Base-by-base conservation (phyloP, 2,329 filamentous ascomycete species). In the Nigrospora sphaerica region DNA sequence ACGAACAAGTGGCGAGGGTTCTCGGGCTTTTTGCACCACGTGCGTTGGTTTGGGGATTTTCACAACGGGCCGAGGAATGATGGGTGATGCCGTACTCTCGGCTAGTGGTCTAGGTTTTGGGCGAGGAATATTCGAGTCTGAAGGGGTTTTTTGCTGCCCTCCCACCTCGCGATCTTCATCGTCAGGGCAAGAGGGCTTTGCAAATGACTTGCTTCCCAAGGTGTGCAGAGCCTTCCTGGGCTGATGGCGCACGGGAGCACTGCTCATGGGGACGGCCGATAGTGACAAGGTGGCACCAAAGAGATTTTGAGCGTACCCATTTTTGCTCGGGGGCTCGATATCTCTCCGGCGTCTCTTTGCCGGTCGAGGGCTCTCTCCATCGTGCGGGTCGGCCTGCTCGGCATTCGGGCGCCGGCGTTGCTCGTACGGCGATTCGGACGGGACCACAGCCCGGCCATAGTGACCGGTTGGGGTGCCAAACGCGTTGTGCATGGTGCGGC, bases 391-490 rank as follows among this genome's bases (percentile, higher is more conserved):
- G n/a, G 48, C 48, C 33, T 57, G 54, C 16, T 49, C 59, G 51
- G 28, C 51, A 47, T 57, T 40, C 28, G 53, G 47, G 54, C 60
- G 70, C 58, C 73, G 70, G 34, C 75, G 68, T 46, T 78, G 67
- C 52, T 89, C 85, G 50, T 80, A 88, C 0, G 86, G 85, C 1
- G 85, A 87, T 44, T 75, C 74, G 9, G 59, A 64, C 0, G 80
- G 74, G 4, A 83, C 58, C 3, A 71, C 53, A 3, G 83, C 76
- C 56, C 83, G 82, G 0, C 81, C 81, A 55, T 81, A 73, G 10
- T 80, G 76, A 0, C 82, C 78, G 46, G 75, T 82, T 12, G 80
- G 80, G 1, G 79, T 81, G 1, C 83, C 83, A 28, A 90, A 72
- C 13, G 89, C 56, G 42, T 81, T 73, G 54, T 81, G 74, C n/a